Percentiles rank a stretch among this genome's conserved stretches.
Conservation (phyloP, 257 asterid genomes). For the Verbascum thapsus region DNA sequence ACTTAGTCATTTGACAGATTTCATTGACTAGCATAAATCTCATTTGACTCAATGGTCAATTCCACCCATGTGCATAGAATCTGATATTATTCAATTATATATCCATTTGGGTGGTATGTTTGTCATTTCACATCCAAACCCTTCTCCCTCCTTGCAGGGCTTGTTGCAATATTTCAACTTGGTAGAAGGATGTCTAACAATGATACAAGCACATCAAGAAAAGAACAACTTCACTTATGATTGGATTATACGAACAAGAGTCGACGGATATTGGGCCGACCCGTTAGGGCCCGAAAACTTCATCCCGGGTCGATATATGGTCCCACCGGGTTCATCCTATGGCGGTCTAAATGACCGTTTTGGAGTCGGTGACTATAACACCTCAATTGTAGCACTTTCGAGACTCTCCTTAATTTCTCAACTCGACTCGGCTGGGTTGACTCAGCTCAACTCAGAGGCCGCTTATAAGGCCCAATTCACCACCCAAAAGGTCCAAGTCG, state of each 20-base stretch:
- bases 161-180: slow-evolving; percentile 82
- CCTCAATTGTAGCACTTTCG: slow-evolving; percentile 80
- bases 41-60: no score
- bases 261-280: slow-evolving; percentile 85
- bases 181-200: slow-evolving; percentile 81
- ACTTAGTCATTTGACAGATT: neutral
- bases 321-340: slow-evolving; percentile 87
- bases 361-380: slow-evolving; percentile 79
- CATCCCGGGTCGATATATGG: slow-evolving; percentile 64
- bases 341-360: slow-evolving; percentile 89
- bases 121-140: slow-evolving; percentile 23
- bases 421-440: slow-evolving; percentile 59
- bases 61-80: no score
- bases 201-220: slow-evolving; percentile 64
- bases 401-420: slow-evolving; percentile 71
- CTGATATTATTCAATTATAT: no score
- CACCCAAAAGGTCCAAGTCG: slow-evolving; percentile 43
- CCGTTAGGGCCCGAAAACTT: slow-evolving; percentile 57
- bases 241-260: slow-evolving; percentile 88
- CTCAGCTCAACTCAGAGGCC: slow-evolving; percentile 76
- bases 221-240: slow-evolving; percentile 79
- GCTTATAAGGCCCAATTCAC: slow-evolving; percentile 86
- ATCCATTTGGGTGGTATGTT: no score
- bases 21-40: neutral
- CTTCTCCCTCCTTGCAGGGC: slow-evolving; percentile 49